Evolutionary conservation across 108 stramenopile genomes (phyloP), one percentile per base, ranked within the genome.

Genomic region (Skeletonema potamos): DNA sequence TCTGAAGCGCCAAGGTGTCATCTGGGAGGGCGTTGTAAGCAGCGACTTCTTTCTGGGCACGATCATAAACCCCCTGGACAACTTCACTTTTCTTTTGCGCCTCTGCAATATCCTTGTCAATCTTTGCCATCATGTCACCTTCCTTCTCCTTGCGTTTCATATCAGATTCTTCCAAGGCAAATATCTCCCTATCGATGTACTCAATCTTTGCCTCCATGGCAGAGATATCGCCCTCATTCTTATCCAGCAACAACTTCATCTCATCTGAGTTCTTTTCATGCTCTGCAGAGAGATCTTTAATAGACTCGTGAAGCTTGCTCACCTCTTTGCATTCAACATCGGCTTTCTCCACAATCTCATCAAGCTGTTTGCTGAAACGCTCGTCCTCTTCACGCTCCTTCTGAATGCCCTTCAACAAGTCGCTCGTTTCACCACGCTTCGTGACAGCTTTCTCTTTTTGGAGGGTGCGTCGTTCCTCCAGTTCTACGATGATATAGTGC

Each of bases 11-110:
- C 46, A 81, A 54, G 27, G 73, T 73, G 57, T 73, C 68, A 27
- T 81, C 79, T 17, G 79, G 72, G 30, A 73, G 62, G 24, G 61
- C 32, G 46, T 67, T 64, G 65, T 74, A 81, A 15, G 43, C 64
- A 58, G 64, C 48, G 17, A 73, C 79, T 34, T 68, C 20, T 26
- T 58, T 64, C 68, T 70, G 79, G 22, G 79, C 79, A 29, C 58
- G 66, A 34, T 65, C 68, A 17, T 58, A 81, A 6, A 68, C 79
- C 30, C 33, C 55, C 37, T 74, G 66, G 55, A 74, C 62, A 41
- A 74, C 6, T 20, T 70, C 64, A 18, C 54, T 59, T n/a, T 11
- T 32, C 44, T 54, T 64, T 55, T 81, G 73, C n/a, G 79, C 79
- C 27, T 48, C 54, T 22, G 27, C 68, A 61, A 74, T 32, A 30